Evolutionary conservation across 1,139 yeast genomes (phyloP).

Genomic region (Magnusiomyces suaveolens): DNA sequence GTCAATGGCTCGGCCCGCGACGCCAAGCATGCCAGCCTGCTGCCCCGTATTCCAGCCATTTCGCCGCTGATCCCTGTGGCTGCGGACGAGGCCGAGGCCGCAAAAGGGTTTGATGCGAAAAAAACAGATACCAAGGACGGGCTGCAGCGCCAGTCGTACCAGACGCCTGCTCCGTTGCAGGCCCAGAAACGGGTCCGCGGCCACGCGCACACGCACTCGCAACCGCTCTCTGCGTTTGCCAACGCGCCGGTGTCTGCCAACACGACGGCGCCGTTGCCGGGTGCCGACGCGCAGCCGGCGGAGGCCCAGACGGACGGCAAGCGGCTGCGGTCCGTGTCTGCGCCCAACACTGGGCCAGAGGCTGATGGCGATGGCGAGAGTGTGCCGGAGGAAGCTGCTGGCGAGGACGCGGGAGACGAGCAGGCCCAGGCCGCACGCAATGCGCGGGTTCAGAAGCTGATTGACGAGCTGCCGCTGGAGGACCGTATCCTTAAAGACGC

Average conservation of each 20-base stretch:
- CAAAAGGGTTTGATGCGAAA: background rate
- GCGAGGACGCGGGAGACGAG: background rate
- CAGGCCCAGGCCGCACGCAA: background rate
- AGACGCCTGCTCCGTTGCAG: background rate
- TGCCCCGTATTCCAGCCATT: slow-evolving; percentile 16
- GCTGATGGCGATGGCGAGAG: background rate
- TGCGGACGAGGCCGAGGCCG: background rate
- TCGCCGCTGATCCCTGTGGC: slow-evolving; percentile 12
- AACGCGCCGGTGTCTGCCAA: slow-evolving; percentile 2
- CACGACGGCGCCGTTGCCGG: slow-evolving; percentile 3
- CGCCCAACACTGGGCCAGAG: background rate
- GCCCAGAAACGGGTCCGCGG: background rate
- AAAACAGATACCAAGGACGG: background rate
- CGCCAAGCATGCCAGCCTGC: slow-evolving; percentile 6
- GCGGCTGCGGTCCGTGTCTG: background rate
- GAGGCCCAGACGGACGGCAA: background rate
- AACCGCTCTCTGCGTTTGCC: background rate
- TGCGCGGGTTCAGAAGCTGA: slow-evolving; percentile 3
- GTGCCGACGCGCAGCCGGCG: background rate
- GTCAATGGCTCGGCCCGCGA: background rate
- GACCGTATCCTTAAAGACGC: slow-evolving; percentile 37
- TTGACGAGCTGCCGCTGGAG: slow-evolving; percentile 15
- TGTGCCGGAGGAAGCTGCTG: background rate
- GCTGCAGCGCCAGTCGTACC: background rate
- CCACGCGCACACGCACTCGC: background rate